Base-by-base conservation (phyloP, 2,329 filamentous ascomycete genomes). In the Hymenoscyphus linearis region DNA sequence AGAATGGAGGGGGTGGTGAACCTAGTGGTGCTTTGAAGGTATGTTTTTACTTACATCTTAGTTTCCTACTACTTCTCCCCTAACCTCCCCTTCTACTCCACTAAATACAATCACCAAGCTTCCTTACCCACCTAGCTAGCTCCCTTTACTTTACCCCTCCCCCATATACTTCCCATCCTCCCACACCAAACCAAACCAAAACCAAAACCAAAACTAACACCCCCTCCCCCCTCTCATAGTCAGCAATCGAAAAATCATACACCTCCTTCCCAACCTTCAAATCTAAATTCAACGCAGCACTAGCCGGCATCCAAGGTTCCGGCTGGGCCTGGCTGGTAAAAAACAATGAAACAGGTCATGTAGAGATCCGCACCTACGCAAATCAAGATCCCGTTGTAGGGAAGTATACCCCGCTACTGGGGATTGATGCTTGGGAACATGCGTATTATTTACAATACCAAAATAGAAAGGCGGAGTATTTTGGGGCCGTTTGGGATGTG, bases 391-490 rank as follows among this genome's bases (percentile, higher is more conserved):
- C 93, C 27, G 89, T 97, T 34, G 84, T 91, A 14, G 92, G 92
- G 56, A 89, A 89, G 74, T 91, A 89, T 74, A 82, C 86, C 71
- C 93, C 93, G 40, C 80, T 97, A 55, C 79, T 97, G 54, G 93
- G 93, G 61, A 88, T 97, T 71, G 93, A 97, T 79, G 93, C 92
- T 59, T 96, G 92, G 92, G 92, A 96, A 82, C 92, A 96, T 78
- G 92, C 92, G 58, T 96, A 96, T 82, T 96, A 96, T 79, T 82
- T 96, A 65, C 91, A 96, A 80, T 96, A 96, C 80, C 85, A 96
- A 85, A 96, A 96, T 83, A 88, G 91, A 77, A 96, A 96, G 86
- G 92, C 89, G 61, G 92, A 96, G 80, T 96, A 96, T 82, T 96
- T 96, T 78, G 84, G 84, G 71, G 91, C 91, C 62, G 89, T 96